Evolutionary conservation across 2,329 filamentous ascomycete species (phyloP), one percentile per base, ranked within the genome.

Genomic region (Calonectria montana): DNA sequence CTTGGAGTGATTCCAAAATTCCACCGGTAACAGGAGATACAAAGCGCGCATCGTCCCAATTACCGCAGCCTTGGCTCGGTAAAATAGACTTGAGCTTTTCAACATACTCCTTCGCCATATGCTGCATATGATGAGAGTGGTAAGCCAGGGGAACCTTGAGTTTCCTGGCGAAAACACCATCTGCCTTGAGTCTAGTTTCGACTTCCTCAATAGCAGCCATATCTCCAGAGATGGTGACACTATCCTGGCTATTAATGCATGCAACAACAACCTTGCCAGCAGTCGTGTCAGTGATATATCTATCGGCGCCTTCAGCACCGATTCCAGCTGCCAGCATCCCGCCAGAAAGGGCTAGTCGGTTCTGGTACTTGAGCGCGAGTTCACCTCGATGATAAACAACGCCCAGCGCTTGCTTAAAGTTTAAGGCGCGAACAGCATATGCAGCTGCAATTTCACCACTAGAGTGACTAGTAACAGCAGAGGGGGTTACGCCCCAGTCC

Each of bases 51-150:
- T 31, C 53, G 2, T n/a, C 39, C 53, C 53, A 59, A 2, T 13
- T 25, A n/a, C 7, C 29, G 3, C 25, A 7, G 25, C 18, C 31
- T 16, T 37, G 12, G 5, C 25, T n/a, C 6, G 31, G 31, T 8
- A 59, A 16, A 10, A 59, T 16, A 10, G 53, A 13, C 35, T 39
- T 59, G 13, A 59, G 53, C 15, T 59, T 59, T 35, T 59, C 53
- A 18, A 59, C 31, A 27, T 59, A 59, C 21, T 59, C 53, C 15
- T 59, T 21, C 25, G 53, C 53, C 53, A 59, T 59, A 8, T 59
- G 53, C n/a, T 59, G 53, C 53, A 59, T 59, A 16, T 59, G 53
- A 15, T 59, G 53, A 39, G 53, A 59, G 15, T 59, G 53, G 21
- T 59, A 59, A 10, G 53, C 53, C 6, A 59, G 53, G 0, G 53